phyloP scores from a whole-genome alignment of 1,284 basidiomycete genomes.

The Paramarasmius palmivorus region DNA sequence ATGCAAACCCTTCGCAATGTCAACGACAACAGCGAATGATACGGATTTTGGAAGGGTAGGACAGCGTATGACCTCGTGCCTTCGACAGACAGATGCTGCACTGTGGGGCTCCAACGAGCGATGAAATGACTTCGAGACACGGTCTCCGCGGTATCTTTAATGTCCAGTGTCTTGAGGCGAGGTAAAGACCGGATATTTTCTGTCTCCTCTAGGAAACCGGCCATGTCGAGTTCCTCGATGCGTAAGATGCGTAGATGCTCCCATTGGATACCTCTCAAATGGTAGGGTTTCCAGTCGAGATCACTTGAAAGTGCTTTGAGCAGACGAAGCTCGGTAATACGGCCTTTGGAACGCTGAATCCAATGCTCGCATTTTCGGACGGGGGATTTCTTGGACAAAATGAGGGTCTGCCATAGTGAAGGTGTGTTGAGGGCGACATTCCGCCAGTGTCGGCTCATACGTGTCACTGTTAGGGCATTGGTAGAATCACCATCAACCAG shows the following conservation, averaged over 20 bases:
- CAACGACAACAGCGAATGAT: conserved; percentile 20
- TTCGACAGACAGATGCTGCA: conserved; percentile 27
- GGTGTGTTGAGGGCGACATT: conserved; percentile 48
- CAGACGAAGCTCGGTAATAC: conserved; percentile 48
- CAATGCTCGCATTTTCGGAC: conserved; percentile 53
- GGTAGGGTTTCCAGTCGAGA: conserved; percentile 28
- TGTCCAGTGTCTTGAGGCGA: conserved; percentile 35
- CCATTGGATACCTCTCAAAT: conserved; percentile 46
- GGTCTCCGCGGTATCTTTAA: conserved; percentile 19
- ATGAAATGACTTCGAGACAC: conserved; percentile 20
- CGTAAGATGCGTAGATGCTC: conserved; percentile 39
- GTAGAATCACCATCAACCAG: conserved; percentile 43
- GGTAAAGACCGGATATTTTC: conserved; percentile 29
- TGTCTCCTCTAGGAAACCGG: conserved; percentile 28
- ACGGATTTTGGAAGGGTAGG: conserved; percentile 17
- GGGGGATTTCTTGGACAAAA: conserved; percentile 49
- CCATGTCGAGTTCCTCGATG: conserved; percentile 31
- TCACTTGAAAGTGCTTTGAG: conserved; percentile 24
- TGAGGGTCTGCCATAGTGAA: conserved; percentile 56
- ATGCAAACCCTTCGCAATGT: not conserved
- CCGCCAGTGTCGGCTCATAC: conserved; percentile 60
- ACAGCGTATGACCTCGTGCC: conserved; percentile 21
- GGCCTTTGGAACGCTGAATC: conserved; percentile 51
- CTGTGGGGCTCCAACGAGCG: conserved; percentile 16
- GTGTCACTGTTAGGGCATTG: conserved; percentile 42